Evolutionary conservation across 2,329 filamentous ascomycete genomes (phyloP), one percentile per base, ranked within the genome.

Genomic region (Diatrype stigma): DNA sequence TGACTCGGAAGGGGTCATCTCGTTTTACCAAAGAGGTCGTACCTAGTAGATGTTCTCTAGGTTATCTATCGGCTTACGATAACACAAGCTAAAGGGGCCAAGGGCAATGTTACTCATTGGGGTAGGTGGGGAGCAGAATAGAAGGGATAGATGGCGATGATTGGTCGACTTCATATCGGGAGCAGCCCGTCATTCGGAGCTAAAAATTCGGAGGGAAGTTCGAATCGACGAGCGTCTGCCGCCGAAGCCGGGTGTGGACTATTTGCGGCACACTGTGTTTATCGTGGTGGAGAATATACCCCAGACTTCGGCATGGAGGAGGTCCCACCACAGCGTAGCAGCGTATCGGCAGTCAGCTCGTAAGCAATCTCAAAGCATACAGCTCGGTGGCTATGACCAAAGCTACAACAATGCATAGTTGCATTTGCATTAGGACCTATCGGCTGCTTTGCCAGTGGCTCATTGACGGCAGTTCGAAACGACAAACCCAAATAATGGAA

Each of bases 151-250:
- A 19, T 17, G 30, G 37, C 26, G 22, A 34, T 56, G 49, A 52
- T 51, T 56, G 51, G 54, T 23, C 26, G 37, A 47, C 5, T 10
- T 10, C 16, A 8, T 49, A 46, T 48, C 48, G 46, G 46, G 47
- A 47, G 35, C 46, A 47, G 48, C 23, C 47, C 47, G 45, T 52
- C 34, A 50, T 48, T 46, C 44, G 46, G 28, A 30, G 47, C 30
- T 45, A 49, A 40, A 51, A 53, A 37, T 32, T 21, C 34, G 46
- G 47, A 51, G 54, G 54, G 26, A 51, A 56, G 51, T 47, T 58
- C 56, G 56, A 58, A 58, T 54, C 56, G 56, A 58, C 54, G 54
- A 47, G 51, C 54, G 44, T 54, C 47, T 42, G 46, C 45, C 16
- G 32, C 50, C 48, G 46, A 49, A 42, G 22, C 34, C 32, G 11